Base-by-base conservation (phyloP, 306 rosid genomes). In the Corylus americana region DNA sequence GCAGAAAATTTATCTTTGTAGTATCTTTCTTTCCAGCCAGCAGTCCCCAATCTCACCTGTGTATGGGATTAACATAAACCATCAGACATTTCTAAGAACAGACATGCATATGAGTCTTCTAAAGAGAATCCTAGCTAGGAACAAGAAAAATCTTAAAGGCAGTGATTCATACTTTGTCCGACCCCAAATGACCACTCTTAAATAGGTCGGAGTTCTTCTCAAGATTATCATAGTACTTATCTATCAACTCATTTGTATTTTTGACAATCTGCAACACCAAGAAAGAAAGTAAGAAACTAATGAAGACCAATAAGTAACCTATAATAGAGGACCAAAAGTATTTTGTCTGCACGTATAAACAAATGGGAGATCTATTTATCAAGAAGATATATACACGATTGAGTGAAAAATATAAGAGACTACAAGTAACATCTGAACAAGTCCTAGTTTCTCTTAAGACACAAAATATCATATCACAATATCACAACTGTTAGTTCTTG, bases 1-100 rank as follows among this genome's bases (percentile, higher is more conserved):
- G 85, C 90, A 7, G 79, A 85, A 77, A 91, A 91, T 73, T 87
- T 91, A 39, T 51, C 76, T 55, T 82, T 87, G 73, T 84, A 91
- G 37, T 91, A 91, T 20, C 95, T 82, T 57, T 82, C 83, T 78
- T 87, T 89, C 58, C 37, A 87, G 0, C 90, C 89, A 39, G 9
- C 1, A 1, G 49, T 53, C 22, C 88, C 89, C 2, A 82, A 54
- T 79, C 77, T 81, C 17, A 91, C 81, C 91, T 89, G 81, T 44
- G 10, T 25, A 74, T 48, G 64, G 27, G 44, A 39, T 39, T 22
- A 22, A 22, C 25, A 22, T 22, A 22, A 22, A 22, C 25, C 25
- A 22, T 22, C 25, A 22, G 25, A 22, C 25, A 22, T 22, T 22
- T 22, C 25, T 22, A 22, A 22, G 25, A 22, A 31, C 35, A 31